Base-by-base conservation (phyloP, 208 protist species). In the Wallacemonas collosoma region DNA sequence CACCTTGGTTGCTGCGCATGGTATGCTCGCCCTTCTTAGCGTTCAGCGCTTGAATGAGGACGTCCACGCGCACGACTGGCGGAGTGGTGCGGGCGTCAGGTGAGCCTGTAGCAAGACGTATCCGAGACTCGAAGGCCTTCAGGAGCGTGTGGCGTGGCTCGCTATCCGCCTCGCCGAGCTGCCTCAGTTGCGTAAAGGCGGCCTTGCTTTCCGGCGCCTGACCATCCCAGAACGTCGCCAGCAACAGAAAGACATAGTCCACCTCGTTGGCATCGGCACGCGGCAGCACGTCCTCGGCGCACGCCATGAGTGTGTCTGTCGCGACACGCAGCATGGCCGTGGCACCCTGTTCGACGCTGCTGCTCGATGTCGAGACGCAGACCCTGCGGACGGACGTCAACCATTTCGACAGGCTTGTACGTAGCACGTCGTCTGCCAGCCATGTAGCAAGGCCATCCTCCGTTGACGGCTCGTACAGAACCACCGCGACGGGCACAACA, bases 31-130 rank as follows among this genome's bases (percentile, higher is more conserved):
- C 87, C 47, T 86, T 88, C 73, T 94, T 96, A 1, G 87, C 85
- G 57, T 92, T 93, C 4, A 96, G 79, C 12, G 88, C 87, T 69
- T 96, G 91, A 36, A 96, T 54, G n/a, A 92, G 56, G 60, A 94
- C 78, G 39, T 92, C 82, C n/a, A 91, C 73, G 9, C 50, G 15
- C 14, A 48, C 38, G 2, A 7, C 17, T 38, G 39, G 0, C 35
- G 41, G 5, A 17, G 12, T 4, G 35, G 45, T 7, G 26, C 26
- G 26, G 26, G 26, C 26, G 26, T 26, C 26, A 26, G 26, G 26
- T 63, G 38, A 56, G n/a, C 48, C 39, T 40, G 17, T 17, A 2
- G 35, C 35, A 45, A 15, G 74, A 53, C 48, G 17, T 36, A 41
- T 15, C 14, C 8, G 11, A 14, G 60, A 40, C 47, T 43, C 48